Percentiles rank a stretch among this genome's conserved stretches.
These are phyloP conservation scores for Tetracladium maxilliforme DNA, from an alignment of 2,329 filamentous ascomycete genomes.

Conservation along the genomic window DNA sequence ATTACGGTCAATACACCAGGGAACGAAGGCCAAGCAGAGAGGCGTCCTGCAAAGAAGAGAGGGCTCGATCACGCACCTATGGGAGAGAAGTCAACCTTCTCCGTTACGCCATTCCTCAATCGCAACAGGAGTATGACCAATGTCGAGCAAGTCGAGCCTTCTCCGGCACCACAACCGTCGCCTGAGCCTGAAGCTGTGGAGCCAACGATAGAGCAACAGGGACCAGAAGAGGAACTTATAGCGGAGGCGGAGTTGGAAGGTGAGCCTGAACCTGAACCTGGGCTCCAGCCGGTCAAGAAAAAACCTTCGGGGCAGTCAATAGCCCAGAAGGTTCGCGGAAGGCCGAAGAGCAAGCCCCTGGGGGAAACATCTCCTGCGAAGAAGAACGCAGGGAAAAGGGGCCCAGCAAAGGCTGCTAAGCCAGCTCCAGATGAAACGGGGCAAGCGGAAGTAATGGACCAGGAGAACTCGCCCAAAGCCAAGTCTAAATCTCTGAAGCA, in stretches of 20 bases:
- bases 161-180: constrained; percentile 8
- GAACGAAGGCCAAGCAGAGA: constrained; percentile 22
- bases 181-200: constrained; percentile 9
- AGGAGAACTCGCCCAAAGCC: constrained; percentile 7
- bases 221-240: constrained; percentile 3
- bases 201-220: constrained; percentile 7
- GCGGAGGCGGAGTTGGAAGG: constrained; percentile 5
- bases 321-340: too few relatives aligned
- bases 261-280: too few relatives aligned
- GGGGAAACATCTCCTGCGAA: too few relatives aligned
- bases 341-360: too few relatives aligned
- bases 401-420: too few relatives aligned
- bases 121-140: constrained; percentile 48
- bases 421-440: too few relatives aligned
- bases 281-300: too few relatives aligned
- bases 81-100: constrained; percentile 84
- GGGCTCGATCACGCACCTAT: constrained; percentile 41
- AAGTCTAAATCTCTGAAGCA: constrained; percentile 2
- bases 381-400: too few relatives aligned
- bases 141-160: too few relatives aligned
- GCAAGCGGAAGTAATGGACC: neutral
- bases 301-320: too few relatives aligned
- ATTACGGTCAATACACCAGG: constrained; percentile 1
- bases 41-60: constrained; percentile 36
- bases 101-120: constrained; percentile 87